Evolutionary conservation across 495 filamentous ascomycete species (phyloP), one percentile per base, ranked within the genome.

Genomic region (Podospora australis): DNA sequence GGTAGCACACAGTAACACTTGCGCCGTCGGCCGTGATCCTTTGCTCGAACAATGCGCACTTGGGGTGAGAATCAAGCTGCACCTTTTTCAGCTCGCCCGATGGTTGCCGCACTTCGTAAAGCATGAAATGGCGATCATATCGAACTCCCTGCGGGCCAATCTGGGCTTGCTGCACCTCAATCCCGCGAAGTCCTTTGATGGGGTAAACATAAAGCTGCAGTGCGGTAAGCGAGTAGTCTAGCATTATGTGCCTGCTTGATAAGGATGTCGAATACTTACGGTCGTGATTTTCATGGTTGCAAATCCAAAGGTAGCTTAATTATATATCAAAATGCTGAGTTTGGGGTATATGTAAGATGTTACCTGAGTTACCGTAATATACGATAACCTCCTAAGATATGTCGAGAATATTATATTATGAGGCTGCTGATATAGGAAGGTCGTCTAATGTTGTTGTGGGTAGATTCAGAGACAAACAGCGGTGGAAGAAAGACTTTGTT

Each of bases 131-230:
- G 7, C 90, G 80, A 68, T 96, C 90, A 64, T 87, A 76, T 25
- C 69, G 66, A 49, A 94, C 77, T 10, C 89, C 89, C 51, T 80
- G 74, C n/a, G 72, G 64, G 1, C 80, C 82, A 26, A 90, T 59
- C 6, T 66, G 50, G 9, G 84, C 75, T 17, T 70, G 57, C 2
- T 67, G 36, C 28, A 95, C 62, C 21, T 73, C 48, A 23, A 86
- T 78, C 4, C 77, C 80, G 4, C 84, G 80, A 1, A 96, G 75
- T 2, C 83, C 88, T 59, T 95, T 96, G 70, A 96, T 86, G 46
- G 90, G 89, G 61, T 95, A 94, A 34, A 86, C 73, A 67, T 87
- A 92, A 25, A 96, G 74, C 84, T 92, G 57, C n/a, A n/a, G n/a
- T 39, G 32, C 16, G 19, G 39, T 2, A 38, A 28, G 45, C 25